phyloP scores from a whole-genome alignment of 306 rosid genomes.

The Rubus parviflorus region DNA sequence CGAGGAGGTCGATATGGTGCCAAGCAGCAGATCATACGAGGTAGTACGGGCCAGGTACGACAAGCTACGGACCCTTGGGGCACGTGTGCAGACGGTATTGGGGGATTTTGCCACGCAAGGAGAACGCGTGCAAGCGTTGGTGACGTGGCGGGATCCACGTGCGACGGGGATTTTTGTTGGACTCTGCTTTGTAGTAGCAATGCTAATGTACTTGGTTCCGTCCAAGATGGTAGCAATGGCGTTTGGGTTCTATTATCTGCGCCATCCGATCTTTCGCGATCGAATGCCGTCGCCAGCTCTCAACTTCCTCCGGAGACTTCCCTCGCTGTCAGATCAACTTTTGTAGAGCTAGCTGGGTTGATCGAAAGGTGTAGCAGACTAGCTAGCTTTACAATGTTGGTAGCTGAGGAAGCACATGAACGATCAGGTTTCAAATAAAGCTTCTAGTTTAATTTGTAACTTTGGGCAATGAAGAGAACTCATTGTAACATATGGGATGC shows the following conservation, averaged over 20 bases:
- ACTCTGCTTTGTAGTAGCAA: conserved; percentile 63
- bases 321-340: conserved; percentile 70
- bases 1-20: conserved; percentile 70
- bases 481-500: not conserved
- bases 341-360: conserved; percentile 38
- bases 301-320: conserved; percentile 75
- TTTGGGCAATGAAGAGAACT: not conserved
- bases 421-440: not conserved
- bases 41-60: conserved; percentile 59
- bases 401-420: not conserved
- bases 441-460: not conserved
- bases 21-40: conserved; percentile 44
- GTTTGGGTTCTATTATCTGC: conserved; percentile 72
- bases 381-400: not conserved
- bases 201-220: conserved; percentile 62
- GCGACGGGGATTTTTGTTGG: conserved; percentile 76
- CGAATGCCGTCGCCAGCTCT: conserved; percentile 63
- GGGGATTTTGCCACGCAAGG: conserved; percentile 83
- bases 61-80: conserved; percentile 62
- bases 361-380: not conserved
- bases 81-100: conserved; percentile 66
- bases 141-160: conserved; percentile 91
- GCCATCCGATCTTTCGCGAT: conserved; percentile 80
- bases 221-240: conserved; percentile 78
- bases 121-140: conserved; percentile 76